Percentiles rank a stretch among this genome's conserved stretches.
These are phyloP conservation scores for Populus davidiana DNA, from an alignment of 345 rosid species.

Conservation along the genomic window DNA sequence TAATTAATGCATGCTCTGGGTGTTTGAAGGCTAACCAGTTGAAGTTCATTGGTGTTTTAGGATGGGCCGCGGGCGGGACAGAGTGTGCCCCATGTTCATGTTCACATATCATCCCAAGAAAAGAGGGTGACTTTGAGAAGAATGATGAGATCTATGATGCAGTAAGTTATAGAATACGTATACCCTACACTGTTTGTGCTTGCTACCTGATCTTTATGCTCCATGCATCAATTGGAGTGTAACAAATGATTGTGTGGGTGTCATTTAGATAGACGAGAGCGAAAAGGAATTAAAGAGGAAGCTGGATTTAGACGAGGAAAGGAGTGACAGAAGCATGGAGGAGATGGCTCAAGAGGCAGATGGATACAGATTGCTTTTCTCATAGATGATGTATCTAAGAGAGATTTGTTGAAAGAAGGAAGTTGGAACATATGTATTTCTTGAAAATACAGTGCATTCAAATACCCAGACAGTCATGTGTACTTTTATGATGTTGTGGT, in stretches of 20 bases:
- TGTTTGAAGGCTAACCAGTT: not conserved
- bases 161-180: conserved; percentile 35
- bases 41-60: conserved; percentile 30
- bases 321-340: conserved; percentile 63
- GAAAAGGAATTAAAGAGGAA: conserved; percentile 67
- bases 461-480: no score
- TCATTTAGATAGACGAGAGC: conserved; percentile 57
- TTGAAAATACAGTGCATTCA: not conserved
- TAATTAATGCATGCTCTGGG: not conserved
- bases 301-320: conserved; percentile 74
- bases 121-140: conserved; percentile 77
- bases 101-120: conserved; percentile 84
- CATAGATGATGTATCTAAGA: not conserved
- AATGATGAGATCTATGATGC: conserved; percentile 91
- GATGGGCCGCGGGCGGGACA: conserved; percentile 97
- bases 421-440: not conserved
- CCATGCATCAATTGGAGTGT: not conserved
- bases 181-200: not conserved
- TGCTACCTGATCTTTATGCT: not conserved
- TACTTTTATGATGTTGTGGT: no score
- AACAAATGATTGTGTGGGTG: not conserved
- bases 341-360: conserved; percentile 83
- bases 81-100: conserved; percentile 87
- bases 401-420: not conserved
- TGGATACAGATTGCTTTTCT: conserved; percentile 38